phyloP scores from a whole-genome alignment of 257 asterid species.

The Jaltomata sinuosa region DNA sequence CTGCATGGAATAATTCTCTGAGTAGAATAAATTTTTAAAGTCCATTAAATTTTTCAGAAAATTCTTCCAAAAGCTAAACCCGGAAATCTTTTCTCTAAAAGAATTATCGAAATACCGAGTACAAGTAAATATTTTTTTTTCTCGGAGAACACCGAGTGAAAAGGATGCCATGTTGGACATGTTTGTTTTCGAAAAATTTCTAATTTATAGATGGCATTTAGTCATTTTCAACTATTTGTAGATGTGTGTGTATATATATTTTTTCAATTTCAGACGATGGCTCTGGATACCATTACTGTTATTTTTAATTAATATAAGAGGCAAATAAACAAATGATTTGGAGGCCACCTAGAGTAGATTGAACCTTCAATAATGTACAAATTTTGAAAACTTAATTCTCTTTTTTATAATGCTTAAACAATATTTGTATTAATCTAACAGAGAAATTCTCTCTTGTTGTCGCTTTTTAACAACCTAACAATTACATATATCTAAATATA shows the following conservation, averaged over 20 bases:
- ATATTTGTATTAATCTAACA: neutral
- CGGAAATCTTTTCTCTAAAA: neutral
- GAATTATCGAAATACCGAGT: neutral
- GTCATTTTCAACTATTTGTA: neutral
- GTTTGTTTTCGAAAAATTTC: neutral
- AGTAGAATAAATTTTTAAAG: neutral
- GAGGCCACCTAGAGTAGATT: conserved; percentile 2
- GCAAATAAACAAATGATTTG: neutral
- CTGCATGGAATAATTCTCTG: neutral
- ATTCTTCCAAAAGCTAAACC: neutral
- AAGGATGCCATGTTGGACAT: neutral
- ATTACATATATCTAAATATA: neutral
- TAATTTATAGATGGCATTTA: neutral
- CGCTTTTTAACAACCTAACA: neutral
- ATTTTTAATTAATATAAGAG: neutral
- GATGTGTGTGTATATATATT: neutral
- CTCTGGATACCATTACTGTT: neutral
- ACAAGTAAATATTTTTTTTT: no score
- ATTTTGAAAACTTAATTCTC: neutral
- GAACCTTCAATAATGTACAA: neutral
- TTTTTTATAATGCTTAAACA: neutral
- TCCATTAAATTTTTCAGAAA: neutral
- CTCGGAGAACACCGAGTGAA: neutral
- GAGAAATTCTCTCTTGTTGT: neutral
- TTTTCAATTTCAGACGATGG: conserved; percentile 15